Percentiles rank a stretch among this genome's conserved stretches.
Evolutionary conservation across 2,329 filamentous ascomycete species (phyloP).

Genomic region (Aureobasidium sp.): DNA sequence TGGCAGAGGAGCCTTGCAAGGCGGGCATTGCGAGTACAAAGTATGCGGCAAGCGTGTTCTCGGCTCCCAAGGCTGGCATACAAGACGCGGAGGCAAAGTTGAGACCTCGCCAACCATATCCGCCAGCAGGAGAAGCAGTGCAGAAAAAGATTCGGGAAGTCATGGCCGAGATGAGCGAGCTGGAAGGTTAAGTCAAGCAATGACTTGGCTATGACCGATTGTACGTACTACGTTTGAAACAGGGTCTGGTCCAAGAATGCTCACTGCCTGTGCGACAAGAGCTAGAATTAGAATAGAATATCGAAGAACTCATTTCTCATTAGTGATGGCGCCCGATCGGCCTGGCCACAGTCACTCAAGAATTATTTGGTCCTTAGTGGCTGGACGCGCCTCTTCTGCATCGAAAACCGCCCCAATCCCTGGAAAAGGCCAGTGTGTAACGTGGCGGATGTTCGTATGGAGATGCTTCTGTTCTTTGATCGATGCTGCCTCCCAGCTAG

Average conservation of each 20-base stretch:
- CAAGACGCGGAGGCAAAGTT: constrained; percentile 50
- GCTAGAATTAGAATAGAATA: background rate
- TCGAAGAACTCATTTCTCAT: constrained; percentile 4
- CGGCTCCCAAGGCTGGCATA: constrained; percentile 52
- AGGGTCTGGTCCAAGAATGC: background rate
- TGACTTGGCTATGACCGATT: background rate
- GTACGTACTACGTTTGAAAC: background rate
- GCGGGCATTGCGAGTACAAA: constrained; percentile 60
- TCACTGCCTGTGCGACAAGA: background rate
- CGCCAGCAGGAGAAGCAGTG: constrained; percentile 35
- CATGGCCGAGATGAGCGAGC: constrained; percentile 33
- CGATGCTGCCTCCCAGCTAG: background rate
- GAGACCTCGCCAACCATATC: constrained; percentile 54
- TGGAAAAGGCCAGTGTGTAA: background rate
- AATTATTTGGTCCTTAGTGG: background rate
- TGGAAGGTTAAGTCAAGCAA: constrained; percentile 24
- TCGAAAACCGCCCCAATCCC: background rate
- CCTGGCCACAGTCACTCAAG: background rate
- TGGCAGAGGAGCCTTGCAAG: constrained; percentile 57
- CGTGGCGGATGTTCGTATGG: background rate
- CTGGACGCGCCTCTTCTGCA: background rate
- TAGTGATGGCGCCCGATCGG: background rate
- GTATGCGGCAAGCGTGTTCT: constrained; percentile 54
- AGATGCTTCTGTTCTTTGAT: background rate
- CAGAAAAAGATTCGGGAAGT: constrained; percentile 35